phyloP scores from a whole-genome alignment of 768 basidiomycete genomes.

The Macrolepiota dolichaula region DNA sequence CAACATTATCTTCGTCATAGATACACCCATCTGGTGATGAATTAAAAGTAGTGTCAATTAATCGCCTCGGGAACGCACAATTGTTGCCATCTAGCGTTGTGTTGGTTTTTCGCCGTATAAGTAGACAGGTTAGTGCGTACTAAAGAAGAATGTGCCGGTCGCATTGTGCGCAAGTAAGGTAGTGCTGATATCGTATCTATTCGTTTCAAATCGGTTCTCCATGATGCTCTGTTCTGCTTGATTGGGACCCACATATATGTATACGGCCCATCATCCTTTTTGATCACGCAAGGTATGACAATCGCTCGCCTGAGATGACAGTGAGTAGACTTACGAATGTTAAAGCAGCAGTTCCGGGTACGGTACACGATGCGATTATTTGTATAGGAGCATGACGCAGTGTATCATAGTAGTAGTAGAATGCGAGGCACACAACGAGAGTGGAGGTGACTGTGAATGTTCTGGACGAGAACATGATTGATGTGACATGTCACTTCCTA shows the following conservation, averaged over 20 bases:
- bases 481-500: too few species aligned
- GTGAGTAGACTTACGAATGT: slow-evolving; percentile 30
- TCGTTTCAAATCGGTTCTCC: background rate
- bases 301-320: background rate
- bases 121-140: slow-evolving; percentile 15
- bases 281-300: background rate
- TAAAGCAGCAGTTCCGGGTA: slow-evolving; percentile 35
- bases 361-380: slow-evolving; percentile 31
- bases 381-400: slow-evolving; percentile 19
- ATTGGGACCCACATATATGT: slow-evolving; percentile 26
- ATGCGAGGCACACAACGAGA: too few species aligned
- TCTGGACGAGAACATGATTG: too few species aligned
- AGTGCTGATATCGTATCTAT: slow-evolving; percentile 32
- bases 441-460: too few species aligned
- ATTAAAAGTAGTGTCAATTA: too few species aligned
- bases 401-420: too few species aligned
- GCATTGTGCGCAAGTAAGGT: slow-evolving; percentile 28
- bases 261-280: slow-evolving; percentile 42
- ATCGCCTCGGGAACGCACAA: slow-evolving; percentile 12
- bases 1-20: slow-evolving; percentile 22
- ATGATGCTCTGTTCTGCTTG: too few species aligned
- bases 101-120: too few species aligned
- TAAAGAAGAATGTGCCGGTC: slow-evolving; percentile 43
- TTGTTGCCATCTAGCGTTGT: slow-evolving; percentile 22
- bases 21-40: slow-evolving; percentile 34